phyloP scores from a whole-genome alignment of 176 grass and related monocot genomes.

The Musa beccarii region DNA sequence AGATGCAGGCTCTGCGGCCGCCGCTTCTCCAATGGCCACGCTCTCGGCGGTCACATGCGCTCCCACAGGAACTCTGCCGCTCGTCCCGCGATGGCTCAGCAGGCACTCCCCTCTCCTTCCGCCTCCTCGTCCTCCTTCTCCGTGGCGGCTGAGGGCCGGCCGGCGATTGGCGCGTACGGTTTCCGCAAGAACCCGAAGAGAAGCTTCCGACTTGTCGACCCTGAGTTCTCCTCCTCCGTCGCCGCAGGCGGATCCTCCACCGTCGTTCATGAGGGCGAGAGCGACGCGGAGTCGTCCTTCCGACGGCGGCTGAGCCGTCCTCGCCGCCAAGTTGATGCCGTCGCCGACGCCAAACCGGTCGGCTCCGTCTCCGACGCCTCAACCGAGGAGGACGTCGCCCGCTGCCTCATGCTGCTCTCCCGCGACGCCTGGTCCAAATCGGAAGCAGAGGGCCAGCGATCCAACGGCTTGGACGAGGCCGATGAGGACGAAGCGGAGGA shows the following conservation, averaged over 20 bases:
- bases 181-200: neutral
- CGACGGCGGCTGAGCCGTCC: neutral
- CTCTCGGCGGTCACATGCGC: slow-evolving; percentile 16
- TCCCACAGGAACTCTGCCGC: neutral
- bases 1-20: slow-evolving; percentile 12
- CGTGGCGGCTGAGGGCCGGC: too few species aligned
- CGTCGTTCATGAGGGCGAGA: neutral
- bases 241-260: neutral
- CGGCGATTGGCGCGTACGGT: too few species aligned
- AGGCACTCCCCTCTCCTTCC: neutral
- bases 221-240: neutral
- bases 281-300: slow-evolving; percentile 5
- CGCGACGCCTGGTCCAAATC: slow-evolving; percentile 20
- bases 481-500: too few species aligned
- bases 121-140: slow-evolving; percentile 6
- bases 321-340: neutral
- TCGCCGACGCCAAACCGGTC: neutral
- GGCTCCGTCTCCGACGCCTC: slow-evolving; percentile 12
- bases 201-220: slow-evolving; percentile 11
- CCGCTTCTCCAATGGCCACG: slow-evolving; percentile 14
- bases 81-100: neutral
- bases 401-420: slow-evolving; percentile 18
- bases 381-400: slow-evolving; percentile 11
- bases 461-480: neutral
- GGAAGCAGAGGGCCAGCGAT: neutral